Percentiles rank a stretch among this genome's conserved stretches.
phyloP scores from a whole-genome alignment of 2,329 filamentous ascomycete genomes.

The Penicillium rolfsii region DNA sequence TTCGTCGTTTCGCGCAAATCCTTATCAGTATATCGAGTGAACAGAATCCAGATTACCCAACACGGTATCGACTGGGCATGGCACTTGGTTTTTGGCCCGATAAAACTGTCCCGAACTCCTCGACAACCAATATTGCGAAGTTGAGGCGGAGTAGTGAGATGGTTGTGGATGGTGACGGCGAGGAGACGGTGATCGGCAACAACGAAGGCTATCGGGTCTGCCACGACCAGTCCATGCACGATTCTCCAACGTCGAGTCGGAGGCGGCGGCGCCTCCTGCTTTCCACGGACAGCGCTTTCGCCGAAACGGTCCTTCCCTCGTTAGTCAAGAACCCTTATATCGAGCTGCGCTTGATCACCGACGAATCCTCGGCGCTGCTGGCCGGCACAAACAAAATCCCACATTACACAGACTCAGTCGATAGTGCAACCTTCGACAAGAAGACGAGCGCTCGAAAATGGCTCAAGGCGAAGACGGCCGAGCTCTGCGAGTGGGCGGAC shows the following conservation, averaged over 20 bases:
- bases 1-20: not conserved
- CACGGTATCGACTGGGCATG: conserved; percentile 20
- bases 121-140: conserved; percentile 20
- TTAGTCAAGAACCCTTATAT: conserved; percentile 44
- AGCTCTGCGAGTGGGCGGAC: conserved; percentile 85
- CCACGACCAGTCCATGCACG: conserved; percentile 6
- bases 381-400: conserved; percentile 44
- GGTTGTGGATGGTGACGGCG: conserved; percentile 32
- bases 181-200: conserved; percentile 23
- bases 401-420: conserved; percentile 47
- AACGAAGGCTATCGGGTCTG: conserved; percentile 16
- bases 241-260: conserved; percentile 11
- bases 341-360: conserved; percentile 48
- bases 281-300: conserved; percentile 46
- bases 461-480: conserved; percentile 51
- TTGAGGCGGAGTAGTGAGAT: conserved; percentile 27
- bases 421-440: conserved; percentile 44
- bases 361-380: conserved; percentile 43
- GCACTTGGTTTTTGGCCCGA: conserved; percentile 24
- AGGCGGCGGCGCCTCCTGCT: conserved; percentile 39
- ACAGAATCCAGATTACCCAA: not conserved
- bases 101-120: not conserved
- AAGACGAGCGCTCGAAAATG: conserved; percentile 44
- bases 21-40: conserved; percentile 1
- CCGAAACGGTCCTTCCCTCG: conserved; percentile 43